Evolutionary conservation across 2,329 filamentous ascomycete genomes (phyloP).

Genomic region (Trichoderma oligosporum): DNA sequence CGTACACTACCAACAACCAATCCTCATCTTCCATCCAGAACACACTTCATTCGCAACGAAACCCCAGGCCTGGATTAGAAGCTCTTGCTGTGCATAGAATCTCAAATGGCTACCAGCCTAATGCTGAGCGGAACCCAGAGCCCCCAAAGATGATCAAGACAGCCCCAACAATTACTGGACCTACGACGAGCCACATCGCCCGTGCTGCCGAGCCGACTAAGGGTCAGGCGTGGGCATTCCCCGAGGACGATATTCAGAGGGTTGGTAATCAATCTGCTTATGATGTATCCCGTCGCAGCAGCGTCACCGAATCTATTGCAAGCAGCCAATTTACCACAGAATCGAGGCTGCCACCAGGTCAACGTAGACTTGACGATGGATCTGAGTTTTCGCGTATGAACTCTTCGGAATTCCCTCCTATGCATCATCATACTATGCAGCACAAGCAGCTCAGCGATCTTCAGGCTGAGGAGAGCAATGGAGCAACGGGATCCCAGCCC

Average conservation of each 20-base stretch:
- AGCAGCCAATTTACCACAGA: slow-evolving; percentile 77
- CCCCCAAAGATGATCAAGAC: slow-evolving; percentile 54
- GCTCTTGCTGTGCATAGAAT: slow-evolving; percentile 55
- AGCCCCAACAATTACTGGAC: slow-evolving; percentile 73
- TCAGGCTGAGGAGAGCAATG: slow-evolving; percentile 52
- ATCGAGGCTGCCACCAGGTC: slow-evolving; percentile 66
- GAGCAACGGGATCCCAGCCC: slow-evolving; percentile 59
- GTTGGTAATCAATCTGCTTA: slow-evolving; percentile 40
- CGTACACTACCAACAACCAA: slow-evolving; percentile 72
- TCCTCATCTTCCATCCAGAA: slow-evolving; percentile 73
- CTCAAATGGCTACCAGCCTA: slow-evolving; percentile 63
- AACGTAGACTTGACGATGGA: slow-evolving; percentile 66
- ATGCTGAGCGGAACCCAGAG: slow-evolving; percentile 55
- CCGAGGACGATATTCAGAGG: slow-evolving; percentile 63
- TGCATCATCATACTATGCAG: slow-evolving; percentile 73
- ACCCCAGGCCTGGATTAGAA: slow-evolving; percentile 52
- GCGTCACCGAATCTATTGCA: slow-evolving; percentile 71
- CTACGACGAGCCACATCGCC: slow-evolving; percentile 60
- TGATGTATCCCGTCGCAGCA: slow-evolving; percentile 67
- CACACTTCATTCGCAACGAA: slow-evolving; percentile 63
- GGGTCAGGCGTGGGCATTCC: slow-evolving; percentile 80
- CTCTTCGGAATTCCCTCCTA: slow-evolving; percentile 53
- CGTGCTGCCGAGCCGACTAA: slow-evolving; percentile 75
- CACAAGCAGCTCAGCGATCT: slow-evolving; percentile 68
- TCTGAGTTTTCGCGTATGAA: slow-evolving; percentile 48